A percentile compares a stretch with the other conserved stretches of the same genome.
Evolutionary conservation across 129 eudicot genomes (phyloP).

Genomic region (Mikania micrantha): DNA sequence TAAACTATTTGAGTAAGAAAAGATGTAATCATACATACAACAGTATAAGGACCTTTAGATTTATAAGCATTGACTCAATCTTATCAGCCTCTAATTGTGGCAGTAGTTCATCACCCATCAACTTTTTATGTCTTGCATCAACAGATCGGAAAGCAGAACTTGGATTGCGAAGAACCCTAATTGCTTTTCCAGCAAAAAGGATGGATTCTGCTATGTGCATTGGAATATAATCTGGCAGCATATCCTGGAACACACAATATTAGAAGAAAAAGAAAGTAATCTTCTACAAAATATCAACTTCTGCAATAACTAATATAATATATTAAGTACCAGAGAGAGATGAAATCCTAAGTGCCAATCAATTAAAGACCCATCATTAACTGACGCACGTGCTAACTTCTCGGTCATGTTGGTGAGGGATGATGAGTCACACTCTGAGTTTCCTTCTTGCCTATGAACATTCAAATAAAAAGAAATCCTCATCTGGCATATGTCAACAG

Average conservation of each 20-base stretch:
- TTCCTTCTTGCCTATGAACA: conserved; percentile 69
- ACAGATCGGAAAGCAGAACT: conserved; percentile 66
- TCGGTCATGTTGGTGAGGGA: conserved; percentile 36
- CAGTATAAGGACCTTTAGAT: conserved; percentile 55
- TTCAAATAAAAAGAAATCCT: background rate
- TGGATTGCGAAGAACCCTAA: conserved; percentile 91
- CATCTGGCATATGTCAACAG: conserved; percentile 1
- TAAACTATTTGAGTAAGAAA: background rate
- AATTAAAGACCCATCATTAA: conserved; percentile 58
- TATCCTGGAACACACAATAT: conserved; percentile 49
- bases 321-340: conserved; percentile 59
- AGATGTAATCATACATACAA: background rate
- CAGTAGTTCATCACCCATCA: conserved; percentile 69
- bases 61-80: conserved; percentile 80
- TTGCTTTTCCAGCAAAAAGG: conserved; percentile 98
- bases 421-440: conserved; percentile 41
- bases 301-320: background rate
- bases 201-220: conserved; percentile 87
- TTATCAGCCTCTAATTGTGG: conserved; percentile 93
- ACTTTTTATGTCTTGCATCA: conserved; percentile 40
- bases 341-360: conserved; percentile 97
- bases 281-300: background rate
- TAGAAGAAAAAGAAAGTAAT: background rate
- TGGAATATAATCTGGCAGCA: conserved; percentile 92
- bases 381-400: conserved; percentile 60